A percentile compares a stretch with the other conserved stretches of the same genome.
Conservation (phyloP, 2,329 filamentous ascomycete genomes). For the Trichoderma atroviride region DNA sequence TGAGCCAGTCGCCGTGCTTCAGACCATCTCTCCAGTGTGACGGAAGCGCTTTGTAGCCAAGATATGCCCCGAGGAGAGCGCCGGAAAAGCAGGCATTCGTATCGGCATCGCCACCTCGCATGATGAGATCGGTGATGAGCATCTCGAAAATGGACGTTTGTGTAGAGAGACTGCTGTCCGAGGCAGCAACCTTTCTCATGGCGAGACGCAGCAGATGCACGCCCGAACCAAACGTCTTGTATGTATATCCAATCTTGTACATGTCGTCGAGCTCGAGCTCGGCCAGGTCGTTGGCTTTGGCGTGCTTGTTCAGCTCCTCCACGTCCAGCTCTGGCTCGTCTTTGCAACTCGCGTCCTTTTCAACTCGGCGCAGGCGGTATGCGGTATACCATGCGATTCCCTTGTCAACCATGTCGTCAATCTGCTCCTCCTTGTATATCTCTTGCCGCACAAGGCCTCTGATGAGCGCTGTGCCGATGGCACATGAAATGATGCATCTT, state of each 20-base stretch:
- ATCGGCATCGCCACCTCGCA: conserved; percentile 57
- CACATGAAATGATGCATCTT: conserved; percentile 53
- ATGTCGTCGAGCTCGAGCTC: conserved; percentile 50
- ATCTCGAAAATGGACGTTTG: conserved; percentile 46
- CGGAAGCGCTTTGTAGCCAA: conserved; percentile 52
- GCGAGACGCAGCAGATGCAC: conserved; percentile 49
- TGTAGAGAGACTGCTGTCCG: conserved; percentile 27
- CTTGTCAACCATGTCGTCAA: conserved; percentile 46
- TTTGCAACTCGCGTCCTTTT: conserved; percentile 34
- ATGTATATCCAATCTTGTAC: conserved; percentile 55
- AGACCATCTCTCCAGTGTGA: conserved; percentile 54
- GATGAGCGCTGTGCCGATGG: conserved; percentile 50
- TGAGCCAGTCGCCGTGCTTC: conserved; percentile 48
- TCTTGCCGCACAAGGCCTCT: conserved; percentile 51
- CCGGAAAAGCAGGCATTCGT: conserved; percentile 58
- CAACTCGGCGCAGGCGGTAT: conserved; percentile 28
- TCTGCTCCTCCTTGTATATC: conserved; percentile 42
- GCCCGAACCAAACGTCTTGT: conserved; percentile 55
- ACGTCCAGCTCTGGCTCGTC: conserved; percentile 42
- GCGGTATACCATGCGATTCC: conserved; percentile 45
- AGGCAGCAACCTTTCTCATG: conserved; percentile 40
- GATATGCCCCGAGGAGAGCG: conserved; percentile 50
- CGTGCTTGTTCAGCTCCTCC: conserved; percentile 47
- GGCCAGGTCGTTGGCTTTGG: conserved; percentile 41
- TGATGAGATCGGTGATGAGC: conserved; percentile 51